Base-by-base conservation (phyloP, 177 flowering plant genomes). In the Vitis hybrid region DNA sequence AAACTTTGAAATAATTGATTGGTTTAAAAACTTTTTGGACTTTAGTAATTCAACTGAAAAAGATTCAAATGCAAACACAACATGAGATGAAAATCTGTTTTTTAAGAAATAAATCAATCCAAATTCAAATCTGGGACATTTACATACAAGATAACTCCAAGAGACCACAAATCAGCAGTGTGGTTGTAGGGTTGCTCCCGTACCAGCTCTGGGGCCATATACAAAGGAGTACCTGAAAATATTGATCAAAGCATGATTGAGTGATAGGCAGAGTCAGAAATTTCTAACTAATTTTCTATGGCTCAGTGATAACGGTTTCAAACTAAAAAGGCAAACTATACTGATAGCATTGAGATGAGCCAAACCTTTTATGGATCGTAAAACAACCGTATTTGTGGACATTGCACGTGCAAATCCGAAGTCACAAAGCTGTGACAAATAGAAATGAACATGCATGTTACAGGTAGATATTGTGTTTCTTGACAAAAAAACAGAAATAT, bases 371-470 rank as follows among this genome's bases (percentile, higher is more conserved):
- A 96, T 93, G 72, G 99, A 96, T 33, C 97, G 86, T 72, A 96
- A 76, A 64, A 93, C 98, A 65, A 96, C 97, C 56, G 99, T 96
- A 82, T 96, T 96, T 68, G 90, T 76, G 15, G 99, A 96, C 99
- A 96, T 96, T 68, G 97, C 97, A 48, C 99, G 91, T 19, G 99
- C 99, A 86, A 96, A 96, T 55, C 99, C 99, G 84, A 96, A 96
- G 81, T 96, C 99, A 80, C 99, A 96, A 62, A 96, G 99, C 99
- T 93, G 88, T 70, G 57, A 60, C 26, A 69, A 50, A 67, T n/a
- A 65, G 33, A 55, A 77, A 70, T 55, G 62, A 9, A 76, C 19
- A 65, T 3, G 50, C 9, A 55, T 72, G 53, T 33, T 55, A 39
- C 12, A 16, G 16, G 8, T 16, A 5, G 50, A 18, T 56, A 29